Percentiles rank a stretch among this genome's conserved stretches.
Conservation (phyloP, 2,329 filamentous ascomycete genomes). For the Stagonosporopsis tanaceti region DNA sequence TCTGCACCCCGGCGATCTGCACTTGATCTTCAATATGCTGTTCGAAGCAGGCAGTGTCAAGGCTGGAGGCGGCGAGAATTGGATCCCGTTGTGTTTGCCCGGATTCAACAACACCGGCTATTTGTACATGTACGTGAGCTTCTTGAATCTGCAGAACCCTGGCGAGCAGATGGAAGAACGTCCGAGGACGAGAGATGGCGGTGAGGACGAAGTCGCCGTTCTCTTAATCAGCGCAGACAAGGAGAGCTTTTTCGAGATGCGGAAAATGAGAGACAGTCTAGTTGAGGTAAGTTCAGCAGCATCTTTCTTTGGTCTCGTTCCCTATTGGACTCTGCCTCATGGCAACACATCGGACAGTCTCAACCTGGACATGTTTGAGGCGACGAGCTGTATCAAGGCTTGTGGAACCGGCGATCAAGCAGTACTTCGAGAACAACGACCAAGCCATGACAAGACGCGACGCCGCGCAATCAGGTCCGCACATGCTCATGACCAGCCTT, state of each 20-base stretch:
- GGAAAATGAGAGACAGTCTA: constrained; percentile 71
- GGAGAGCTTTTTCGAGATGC: constrained; percentile 90
- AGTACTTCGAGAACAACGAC: background rate
- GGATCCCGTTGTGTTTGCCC: constrained; percentile 94
- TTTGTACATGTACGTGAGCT: constrained; percentile 99
- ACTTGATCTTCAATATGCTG: constrained; percentile 98
- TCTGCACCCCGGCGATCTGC: constrained; percentile 91
- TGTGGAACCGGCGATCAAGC: background rate
- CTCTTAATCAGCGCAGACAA: constrained; percentile 92
- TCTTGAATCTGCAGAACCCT: constrained; percentile 70
- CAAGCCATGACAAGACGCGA: background rate
- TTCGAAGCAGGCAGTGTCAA: constrained; percentile 94
- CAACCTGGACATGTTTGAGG: background rate
- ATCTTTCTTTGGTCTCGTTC: constrained; percentile 17
- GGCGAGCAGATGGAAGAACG: constrained; percentile 54
- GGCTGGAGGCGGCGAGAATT: constrained; percentile 92
- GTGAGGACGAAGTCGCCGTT: constrained; percentile 81
- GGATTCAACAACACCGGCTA: constrained; percentile 98
- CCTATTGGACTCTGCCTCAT: background rate
- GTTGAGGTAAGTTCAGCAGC: constrained; percentile 57
- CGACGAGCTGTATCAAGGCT: background rate
- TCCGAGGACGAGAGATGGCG: constrained; percentile 44
- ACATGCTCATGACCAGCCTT: background rate
- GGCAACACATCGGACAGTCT: background rate
- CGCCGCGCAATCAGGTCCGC: background rate